A percentile compares a stretch with the other conserved stretches of the same genome.
Conservation (phyloP, 208 protist genomes). For the Wallacemonas rigidus region DNA sequence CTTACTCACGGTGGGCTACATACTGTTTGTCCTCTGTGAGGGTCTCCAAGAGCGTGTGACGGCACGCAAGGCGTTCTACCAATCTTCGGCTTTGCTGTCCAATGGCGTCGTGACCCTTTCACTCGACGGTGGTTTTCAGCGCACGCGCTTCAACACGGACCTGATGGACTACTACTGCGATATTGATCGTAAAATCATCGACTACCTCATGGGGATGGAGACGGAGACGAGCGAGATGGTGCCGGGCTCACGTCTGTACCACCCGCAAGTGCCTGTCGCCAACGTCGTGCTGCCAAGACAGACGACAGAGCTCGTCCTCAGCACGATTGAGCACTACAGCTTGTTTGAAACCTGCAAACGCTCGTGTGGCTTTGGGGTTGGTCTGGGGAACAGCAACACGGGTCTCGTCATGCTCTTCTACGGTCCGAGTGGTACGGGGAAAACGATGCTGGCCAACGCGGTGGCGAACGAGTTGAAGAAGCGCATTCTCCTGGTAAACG, state of each 20-base stretch:
- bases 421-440: slow-evolving; percentile 91
- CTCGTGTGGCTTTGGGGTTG: slow-evolving; percentile 76
- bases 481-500: slow-evolving; percentile 87
- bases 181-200: slow-evolving; percentile 93
- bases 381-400: slow-evolving; percentile 52
- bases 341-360: slow-evolving; percentile 83
- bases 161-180: slow-evolving; percentile 92
- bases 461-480: slow-evolving; percentile 88
- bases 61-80: slow-evolving; percentile 87
- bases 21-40: slow-evolving; percentile 91
- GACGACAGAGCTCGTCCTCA: slow-evolving; percentile 82
- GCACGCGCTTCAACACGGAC: slow-evolving; percentile 88
- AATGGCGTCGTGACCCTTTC: slow-evolving; percentile 75
- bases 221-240: slow-evolving; percentile 91
- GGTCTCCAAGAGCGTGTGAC: slow-evolving; percentile 82
- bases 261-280: slow-evolving; percentile 66
- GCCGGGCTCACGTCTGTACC: slow-evolving; percentile 85
- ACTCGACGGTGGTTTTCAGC: slow-evolving; percentile 39
- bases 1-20: slow-evolving; percentile 86
- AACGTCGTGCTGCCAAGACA: slow-evolving; percentile 84
- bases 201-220: slow-evolving; percentile 89
- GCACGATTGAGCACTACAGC: slow-evolving; percentile 87
- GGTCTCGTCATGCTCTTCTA: slow-evolving; percentile 93
- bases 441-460: slow-evolving; percentile 94
- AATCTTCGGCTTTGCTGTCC: slow-evolving; percentile 67